Conservation (phyloP, 768 basidiomycete genomes). For the Termitomyces sp. region DNA sequence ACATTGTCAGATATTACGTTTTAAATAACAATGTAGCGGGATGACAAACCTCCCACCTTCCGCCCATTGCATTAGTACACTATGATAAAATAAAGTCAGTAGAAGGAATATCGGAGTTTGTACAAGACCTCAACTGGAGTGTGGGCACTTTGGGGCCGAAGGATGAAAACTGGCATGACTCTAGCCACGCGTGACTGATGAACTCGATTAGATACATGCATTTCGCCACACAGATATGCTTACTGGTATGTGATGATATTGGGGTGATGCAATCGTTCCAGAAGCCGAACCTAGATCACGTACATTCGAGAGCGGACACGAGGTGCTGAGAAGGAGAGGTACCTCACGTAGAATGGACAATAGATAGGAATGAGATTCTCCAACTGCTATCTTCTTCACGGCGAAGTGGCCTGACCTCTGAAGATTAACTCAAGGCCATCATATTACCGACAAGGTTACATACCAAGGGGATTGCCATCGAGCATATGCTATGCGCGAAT, state of each 20-base stretch:
- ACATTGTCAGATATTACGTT: neutral
- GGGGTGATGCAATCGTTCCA: conserved; percentile 84
- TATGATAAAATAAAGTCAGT: conserved; percentile 22
- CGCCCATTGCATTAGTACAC: conserved; percentile 92
- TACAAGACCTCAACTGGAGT: conserved; percentile 58
- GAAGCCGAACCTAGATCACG: conserved; percentile 60
- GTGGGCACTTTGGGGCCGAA: conserved; percentile 90
- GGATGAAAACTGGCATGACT: conserved; percentile 77
- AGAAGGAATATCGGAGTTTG: neutral
- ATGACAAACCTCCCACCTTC: conserved; percentile 66
- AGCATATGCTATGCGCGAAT: conserved; percentile 27
- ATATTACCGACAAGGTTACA: conserved; percentile 14
- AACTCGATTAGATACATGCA: neutral
- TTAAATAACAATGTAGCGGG: neutral
- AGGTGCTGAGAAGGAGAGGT: conserved; percentile 10
- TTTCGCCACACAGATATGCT: conserved; percentile 7
- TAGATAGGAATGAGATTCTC: conserved; percentile 84
- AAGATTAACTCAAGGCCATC: conserved; percentile 1
- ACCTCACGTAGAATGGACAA: conserved; percentile 79
- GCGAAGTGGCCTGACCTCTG: conserved; percentile 69
- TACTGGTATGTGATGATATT: conserved; percentile 94
- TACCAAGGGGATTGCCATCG: conserved; percentile 82
- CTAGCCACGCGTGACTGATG: conserved; percentile 82
- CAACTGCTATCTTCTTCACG: conserved; percentile 95
- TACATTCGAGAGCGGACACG: neutral